These are phyloP conservation scores for Chaetoscypha palmicola DNA, from an alignment of 2,329 filamentous ascomycete species.

Conservation along the genomic window DNA sequence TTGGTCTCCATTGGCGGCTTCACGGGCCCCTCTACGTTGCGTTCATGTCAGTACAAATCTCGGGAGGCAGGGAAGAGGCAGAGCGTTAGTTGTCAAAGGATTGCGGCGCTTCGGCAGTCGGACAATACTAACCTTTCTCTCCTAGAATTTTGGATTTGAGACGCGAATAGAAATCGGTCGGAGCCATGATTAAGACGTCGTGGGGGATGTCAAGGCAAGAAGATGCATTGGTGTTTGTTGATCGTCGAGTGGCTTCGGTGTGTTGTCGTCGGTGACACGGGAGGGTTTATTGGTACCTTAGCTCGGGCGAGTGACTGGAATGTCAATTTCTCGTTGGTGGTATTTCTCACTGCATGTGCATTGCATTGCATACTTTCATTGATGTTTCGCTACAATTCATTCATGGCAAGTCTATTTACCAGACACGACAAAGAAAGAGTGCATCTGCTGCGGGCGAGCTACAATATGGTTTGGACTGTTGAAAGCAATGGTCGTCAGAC, in stretches of 20 bases:
- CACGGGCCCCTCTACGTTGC: constrained; percentile 18
- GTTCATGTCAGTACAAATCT: constrained; percentile 2
- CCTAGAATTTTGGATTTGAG: constrained; percentile 23
- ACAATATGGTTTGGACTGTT: not conserved
- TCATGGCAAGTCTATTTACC: constrained; percentile 1
- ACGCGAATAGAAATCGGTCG: constrained; percentile 20
- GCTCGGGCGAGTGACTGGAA: too few relatives aligned
- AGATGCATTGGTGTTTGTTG: constrained; percentile 7
- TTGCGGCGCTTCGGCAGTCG: not conserved
- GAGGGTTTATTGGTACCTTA: constrained; percentile 7
- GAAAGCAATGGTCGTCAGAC: not conserved
- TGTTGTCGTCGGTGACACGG: constrained; percentile 2
- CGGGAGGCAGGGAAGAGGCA: constrained; percentile 1
- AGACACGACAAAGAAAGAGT: constrained; percentile 2
- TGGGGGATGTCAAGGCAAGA: not conserved
- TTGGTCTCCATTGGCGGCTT: constrained; percentile 24
- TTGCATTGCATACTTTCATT: constrained; percentile 5
- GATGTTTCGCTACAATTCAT: constrained; percentile 4
- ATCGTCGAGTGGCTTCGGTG: not conserved
- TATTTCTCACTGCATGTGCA: constrained; percentile 8
- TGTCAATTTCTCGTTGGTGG: constrained; percentile 3
- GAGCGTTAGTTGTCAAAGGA: not conserved
- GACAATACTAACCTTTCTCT: constrained; percentile 24
- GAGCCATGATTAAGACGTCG: constrained; percentile 29
- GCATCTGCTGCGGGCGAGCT: not conserved